Evolutionary conservation across 768 basidiomycete species (phyloP).

Genomic region (Podaxis pistillaris): DNA sequence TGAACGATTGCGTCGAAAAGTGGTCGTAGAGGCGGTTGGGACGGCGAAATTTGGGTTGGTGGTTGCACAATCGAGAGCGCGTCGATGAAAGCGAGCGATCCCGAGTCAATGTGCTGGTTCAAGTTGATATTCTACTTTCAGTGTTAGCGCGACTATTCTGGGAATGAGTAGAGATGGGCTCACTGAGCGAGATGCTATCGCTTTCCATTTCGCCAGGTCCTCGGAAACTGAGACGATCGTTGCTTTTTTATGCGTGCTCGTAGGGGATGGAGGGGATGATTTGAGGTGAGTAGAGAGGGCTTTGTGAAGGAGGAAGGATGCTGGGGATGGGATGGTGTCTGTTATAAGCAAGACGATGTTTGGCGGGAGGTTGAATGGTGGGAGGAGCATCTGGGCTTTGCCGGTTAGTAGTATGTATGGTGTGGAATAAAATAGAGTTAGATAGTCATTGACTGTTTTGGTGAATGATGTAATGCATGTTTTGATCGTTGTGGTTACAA

Average conservation of each 20-base stretch:
- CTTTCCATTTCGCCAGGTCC: conserved; percentile 57
- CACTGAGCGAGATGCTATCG: conserved; percentile 63
- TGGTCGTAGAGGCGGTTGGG: conserved; percentile 24
- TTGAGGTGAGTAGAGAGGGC: conserved; percentile 54
- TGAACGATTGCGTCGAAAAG: conserved; percentile 31
- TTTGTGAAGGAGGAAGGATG: conserved; percentile 69
- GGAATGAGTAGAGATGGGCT: conserved; percentile 23
- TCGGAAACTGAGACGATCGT: conserved; percentile 61
- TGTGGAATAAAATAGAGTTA: no score
- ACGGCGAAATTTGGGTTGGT: neutral
- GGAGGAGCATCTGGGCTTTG: conserved; percentile 24
- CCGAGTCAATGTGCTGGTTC: conserved; percentile 32
- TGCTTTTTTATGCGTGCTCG: conserved; percentile 22
- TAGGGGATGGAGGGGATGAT: conserved; percentile 20
- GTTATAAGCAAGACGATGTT: conserved; percentile 60
- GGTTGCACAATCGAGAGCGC: conserved; percentile 37
- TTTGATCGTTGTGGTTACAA: no score
- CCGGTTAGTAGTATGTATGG: neutral
- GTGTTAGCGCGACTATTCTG: neutral
- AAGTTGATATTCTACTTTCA: conserved; percentile 37
- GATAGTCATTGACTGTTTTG: no score
- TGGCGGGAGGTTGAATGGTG: conserved; percentile 52
- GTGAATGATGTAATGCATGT: no score
- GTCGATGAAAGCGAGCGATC: conserved; percentile 55
- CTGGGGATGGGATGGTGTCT: conserved; percentile 68